Conservation (phyloP, 176 grass and related monocot genomes). For the Pontederia crassipes region DNA sequence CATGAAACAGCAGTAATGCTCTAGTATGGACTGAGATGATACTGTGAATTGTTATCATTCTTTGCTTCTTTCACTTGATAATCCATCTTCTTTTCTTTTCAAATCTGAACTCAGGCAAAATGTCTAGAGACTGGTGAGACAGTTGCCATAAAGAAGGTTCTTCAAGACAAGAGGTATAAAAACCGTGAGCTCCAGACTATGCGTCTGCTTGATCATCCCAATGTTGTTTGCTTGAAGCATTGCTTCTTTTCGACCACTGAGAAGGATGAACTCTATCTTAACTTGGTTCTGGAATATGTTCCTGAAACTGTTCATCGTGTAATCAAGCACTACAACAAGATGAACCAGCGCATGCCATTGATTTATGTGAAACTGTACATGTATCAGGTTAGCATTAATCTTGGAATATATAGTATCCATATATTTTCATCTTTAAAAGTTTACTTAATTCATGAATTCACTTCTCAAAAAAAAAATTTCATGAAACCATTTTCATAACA, state of each 20-base stretch:
- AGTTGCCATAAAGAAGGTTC: slow-evolving; percentile 75
- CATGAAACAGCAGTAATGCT: no score
- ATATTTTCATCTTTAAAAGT: no score
- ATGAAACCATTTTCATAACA: no score
- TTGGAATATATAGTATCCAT: no score
- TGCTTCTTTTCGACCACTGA: slow-evolving; percentile 74
- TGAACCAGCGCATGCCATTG: slow-evolving; percentile 64
- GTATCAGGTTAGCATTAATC: slow-evolving; percentile 36
- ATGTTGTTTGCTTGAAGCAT: slow-evolving; percentile 58
- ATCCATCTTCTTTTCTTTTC: background rate
- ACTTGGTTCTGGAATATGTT: slow-evolving; percentile 67
- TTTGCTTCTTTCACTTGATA: no score
- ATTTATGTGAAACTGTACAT: slow-evolving; percentile 62
- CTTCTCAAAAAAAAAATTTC: no score
- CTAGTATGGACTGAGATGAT: background rate
- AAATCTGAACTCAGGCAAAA: slow-evolving; percentile 33
- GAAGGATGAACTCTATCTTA: slow-evolving; percentile 59
- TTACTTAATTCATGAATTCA: no score
- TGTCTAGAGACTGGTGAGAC: slow-evolving; percentile 70
- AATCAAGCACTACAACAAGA: slow-evolving; percentile 67
- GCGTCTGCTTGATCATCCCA: slow-evolving; percentile 63
- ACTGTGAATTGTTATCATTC: background rate
- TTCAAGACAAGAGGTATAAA: slow-evolving; percentile 76
- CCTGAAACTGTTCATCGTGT: slow-evolving; percentile 66
- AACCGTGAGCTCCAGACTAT: slow-evolving; percentile 72